Percentiles rank a stretch among this genome's conserved stretches.
phyloP scores from a whole-genome alignment of 257 asterid species.

The Nicotiana paniculata region DNA sequence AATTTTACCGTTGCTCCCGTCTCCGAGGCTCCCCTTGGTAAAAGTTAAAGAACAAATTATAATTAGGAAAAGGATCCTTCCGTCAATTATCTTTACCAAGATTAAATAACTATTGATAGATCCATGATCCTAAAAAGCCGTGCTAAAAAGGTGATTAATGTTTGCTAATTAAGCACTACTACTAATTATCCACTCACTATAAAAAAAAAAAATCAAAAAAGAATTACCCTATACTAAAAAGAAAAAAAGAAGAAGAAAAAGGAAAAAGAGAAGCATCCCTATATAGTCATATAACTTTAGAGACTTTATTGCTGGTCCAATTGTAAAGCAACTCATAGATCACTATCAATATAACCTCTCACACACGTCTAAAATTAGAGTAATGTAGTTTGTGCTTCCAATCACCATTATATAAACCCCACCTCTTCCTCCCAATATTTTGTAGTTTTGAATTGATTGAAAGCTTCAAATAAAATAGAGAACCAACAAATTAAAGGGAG shows the following conservation, averaged over 20 bases:
- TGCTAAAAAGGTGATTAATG: neutral
- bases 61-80: neutral
- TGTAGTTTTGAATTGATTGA: neutral
- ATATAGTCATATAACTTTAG: neutral
- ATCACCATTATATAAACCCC: constrained; percentile 5
- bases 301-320: neutral
- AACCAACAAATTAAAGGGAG: neutral
- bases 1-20: no score
- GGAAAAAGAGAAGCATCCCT: neutral
- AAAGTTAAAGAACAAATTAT: neutral
- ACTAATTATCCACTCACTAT: neutral
- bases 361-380: neutral
- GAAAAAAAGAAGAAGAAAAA: neutral
- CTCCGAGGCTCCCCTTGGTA: no score
- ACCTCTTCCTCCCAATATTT: neutral
- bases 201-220: neutral
- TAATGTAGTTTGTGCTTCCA: neutral
- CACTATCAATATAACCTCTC: neutral
- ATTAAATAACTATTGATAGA: neutral
- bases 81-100: neutral
- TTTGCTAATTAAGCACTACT: neutral
- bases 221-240: neutral
- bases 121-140: neutral
- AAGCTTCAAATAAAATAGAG: neutral
- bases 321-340: neutral